Conservation (phyloP, 805 yeast species). For the Diddensiella caesifluorescens region DNA sequence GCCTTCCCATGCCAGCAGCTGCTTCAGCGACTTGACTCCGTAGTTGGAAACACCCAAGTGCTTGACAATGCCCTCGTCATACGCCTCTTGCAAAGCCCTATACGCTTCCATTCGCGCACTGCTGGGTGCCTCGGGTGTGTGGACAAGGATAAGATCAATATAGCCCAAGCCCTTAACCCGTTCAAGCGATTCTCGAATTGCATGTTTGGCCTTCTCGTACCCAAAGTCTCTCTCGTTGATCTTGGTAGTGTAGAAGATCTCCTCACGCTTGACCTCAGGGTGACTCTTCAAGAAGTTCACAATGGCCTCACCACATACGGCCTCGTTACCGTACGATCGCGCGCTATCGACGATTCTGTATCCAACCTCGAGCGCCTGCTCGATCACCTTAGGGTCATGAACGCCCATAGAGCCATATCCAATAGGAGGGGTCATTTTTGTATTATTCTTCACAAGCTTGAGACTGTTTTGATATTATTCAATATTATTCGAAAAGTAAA, state of each 20-base stretch:
- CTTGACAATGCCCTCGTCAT: conserved; percentile 44
- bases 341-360: conserved; percentile 76
- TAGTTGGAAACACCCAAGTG: conserved; percentile 62
- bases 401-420: conserved; percentile 7
- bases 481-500: too few relatives aligned
- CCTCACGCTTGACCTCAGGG: conserved; percentile 46
- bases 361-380: conserved; percentile 55
- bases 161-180: conserved; percentile 44
- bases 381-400: conserved; percentile 9
- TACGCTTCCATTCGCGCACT: conserved; percentile 43
- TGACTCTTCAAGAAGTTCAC: conserved; percentile 47
- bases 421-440: conserved; percentile 4
- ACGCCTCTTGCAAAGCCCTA: conserved; percentile 48
- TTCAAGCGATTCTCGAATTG: conserved; percentile 56
- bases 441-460: too few relatives aligned
- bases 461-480: too few relatives aligned
- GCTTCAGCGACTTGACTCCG: conserved; percentile 50
- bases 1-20: conserved; percentile 43
- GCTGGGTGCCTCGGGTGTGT: conserved; percentile 38
- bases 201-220: conserved; percentile 29
- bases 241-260: conserved; percentile 55
- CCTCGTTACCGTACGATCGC: conserved; percentile 55
- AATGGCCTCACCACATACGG: conserved; percentile 56
- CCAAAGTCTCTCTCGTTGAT: conserved; percentile 65
- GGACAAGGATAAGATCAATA: conserved; percentile 65